These are phyloP conservation scores for Cylindrotheca fusiformis DNA, from an alignment of 108 stramenopile species.

Conservation along the genomic window DNA sequence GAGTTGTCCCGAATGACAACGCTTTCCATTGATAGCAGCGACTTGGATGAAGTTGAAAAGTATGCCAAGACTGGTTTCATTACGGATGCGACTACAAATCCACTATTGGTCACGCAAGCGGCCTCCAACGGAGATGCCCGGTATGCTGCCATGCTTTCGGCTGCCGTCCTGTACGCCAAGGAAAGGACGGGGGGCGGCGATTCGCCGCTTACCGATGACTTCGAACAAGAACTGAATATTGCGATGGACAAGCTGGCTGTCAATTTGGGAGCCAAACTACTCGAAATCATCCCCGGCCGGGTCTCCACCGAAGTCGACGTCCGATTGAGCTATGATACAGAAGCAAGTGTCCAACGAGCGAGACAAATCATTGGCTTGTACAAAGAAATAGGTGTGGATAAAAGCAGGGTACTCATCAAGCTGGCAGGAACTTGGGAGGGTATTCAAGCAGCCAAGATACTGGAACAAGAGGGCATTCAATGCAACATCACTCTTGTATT, in stretches of 20 bases:
- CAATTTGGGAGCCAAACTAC: constrained; percentile 89
- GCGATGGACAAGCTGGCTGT: constrained; percentile 95
- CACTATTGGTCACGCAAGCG: constrained; percentile 86
- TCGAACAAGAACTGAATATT: constrained; percentile 47
- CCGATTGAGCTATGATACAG: constrained; percentile 91
- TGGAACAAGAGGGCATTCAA: constrained; percentile 92
- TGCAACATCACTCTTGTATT: constrained; percentile 97
- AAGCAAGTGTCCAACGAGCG: constrained; percentile 80
- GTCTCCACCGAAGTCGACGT: constrained; percentile 98
- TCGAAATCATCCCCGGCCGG: constrained; percentile 83
- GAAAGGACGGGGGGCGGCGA: constrained; percentile 49
- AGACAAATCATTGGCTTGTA: constrained; percentile 91
- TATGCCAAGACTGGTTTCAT: constrained; percentile 74
- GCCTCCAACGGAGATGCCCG: constrained; percentile 69
- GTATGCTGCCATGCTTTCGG: constrained; percentile 73
- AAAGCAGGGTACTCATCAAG: constrained; percentile 92
- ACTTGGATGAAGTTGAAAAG: constrained; percentile 66
- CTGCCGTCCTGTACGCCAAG: constrained; percentile 82
- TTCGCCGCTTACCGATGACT: constrained; percentile 36
- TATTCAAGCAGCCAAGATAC: constrained; percentile 87
- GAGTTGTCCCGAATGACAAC: constrained; percentile 74
- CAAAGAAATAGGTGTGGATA: constrained; percentile 77
- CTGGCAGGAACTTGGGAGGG: constrained; percentile 99
- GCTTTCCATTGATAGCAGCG: constrained; percentile 86
- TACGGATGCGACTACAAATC: constrained; percentile 93